Percentiles rank a stretch among this genome's conserved stretches.
phyloP scores from a whole-genome alignment of 140 eudicot species.

The Ambrosia hybrid region DNA sequence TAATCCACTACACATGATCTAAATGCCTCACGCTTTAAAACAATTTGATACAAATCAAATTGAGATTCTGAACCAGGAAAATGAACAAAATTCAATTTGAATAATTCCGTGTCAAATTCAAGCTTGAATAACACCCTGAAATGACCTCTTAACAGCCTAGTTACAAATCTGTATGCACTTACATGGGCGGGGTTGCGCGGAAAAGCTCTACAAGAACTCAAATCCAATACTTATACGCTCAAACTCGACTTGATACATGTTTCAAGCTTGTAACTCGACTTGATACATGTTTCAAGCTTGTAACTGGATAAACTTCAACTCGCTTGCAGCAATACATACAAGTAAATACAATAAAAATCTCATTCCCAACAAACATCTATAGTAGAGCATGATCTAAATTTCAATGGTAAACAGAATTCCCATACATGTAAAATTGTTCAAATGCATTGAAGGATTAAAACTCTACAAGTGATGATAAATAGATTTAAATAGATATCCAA shows the following conservation, averaged over 20 bases:
- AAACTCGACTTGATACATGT: no score
- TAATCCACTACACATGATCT: no score
- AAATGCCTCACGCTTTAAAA: no score
- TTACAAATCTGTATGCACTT: not conserved
- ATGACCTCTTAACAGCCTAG: not conserved
- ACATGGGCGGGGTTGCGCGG: not conserved
- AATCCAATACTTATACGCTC: not conserved
- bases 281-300: not conserved
- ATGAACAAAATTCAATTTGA: not conserved
- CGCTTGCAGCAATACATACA: not conserved
- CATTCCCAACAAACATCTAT: not conserved
- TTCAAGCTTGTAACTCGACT: no score
- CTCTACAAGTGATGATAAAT: constrained; percentile 10
- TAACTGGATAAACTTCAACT: not conserved
- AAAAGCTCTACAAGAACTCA: not conserved
- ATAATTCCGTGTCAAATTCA: not conserved
- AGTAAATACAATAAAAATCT: not conserved
- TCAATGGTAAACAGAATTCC: not conserved
- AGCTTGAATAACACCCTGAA: not conserved
- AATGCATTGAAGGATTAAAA: constrained; percentile 2
- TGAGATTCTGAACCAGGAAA: not conserved
- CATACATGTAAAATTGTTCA: constrained; percentile 9
- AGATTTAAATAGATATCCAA: constrained; percentile 4
- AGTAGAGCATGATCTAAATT: not conserved
- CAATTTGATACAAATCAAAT: no score